phyloP scores from a whole-genome alignment of 2,329 filamentous ascomycete genomes.

The Aspergillus hiratsukae region DNA sequence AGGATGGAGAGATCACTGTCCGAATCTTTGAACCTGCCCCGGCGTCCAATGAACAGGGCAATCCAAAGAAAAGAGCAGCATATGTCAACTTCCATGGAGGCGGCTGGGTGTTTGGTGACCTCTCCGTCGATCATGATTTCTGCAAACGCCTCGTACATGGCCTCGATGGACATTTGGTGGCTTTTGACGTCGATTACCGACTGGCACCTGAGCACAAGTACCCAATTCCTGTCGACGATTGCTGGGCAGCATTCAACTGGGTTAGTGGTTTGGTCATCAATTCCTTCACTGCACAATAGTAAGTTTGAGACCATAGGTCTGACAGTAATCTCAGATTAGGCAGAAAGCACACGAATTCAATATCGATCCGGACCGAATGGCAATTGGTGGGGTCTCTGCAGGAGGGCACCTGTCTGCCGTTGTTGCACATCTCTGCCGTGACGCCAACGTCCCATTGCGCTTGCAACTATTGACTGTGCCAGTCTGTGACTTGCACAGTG shows the following conservation, averaged over 20 bases:
- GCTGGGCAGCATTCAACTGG: constrained; percentile 39
- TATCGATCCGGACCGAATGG: constrained; percentile 30
- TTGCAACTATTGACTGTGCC: constrained; percentile 37
- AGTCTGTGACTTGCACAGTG: constrained; percentile 32
- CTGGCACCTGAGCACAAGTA: constrained; percentile 38
- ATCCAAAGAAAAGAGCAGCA: constrained; percentile 29
- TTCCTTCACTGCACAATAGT: neutral
- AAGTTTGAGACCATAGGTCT: neutral
- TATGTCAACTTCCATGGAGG: constrained; percentile 43
- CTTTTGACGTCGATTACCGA: constrained; percentile 44
- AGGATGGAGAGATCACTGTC: constrained; percentile 37
- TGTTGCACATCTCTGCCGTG: constrained; percentile 35
- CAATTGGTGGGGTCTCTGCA: constrained; percentile 38
- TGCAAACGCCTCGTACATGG: constrained; percentile 39
- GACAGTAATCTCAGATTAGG: constrained; percentile 23
- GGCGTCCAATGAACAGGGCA: constrained; percentile 19
- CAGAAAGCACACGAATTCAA: constrained; percentile 31
- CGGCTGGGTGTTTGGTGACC: constrained; percentile 42
- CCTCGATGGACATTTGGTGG: constrained; percentile 37
- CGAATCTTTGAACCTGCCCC: constrained; percentile 38
- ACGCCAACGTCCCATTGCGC: constrained; percentile 31
- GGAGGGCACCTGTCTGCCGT: constrained; percentile 40
- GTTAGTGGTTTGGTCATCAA: constrained; percentile 14
- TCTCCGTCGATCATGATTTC: constrained; percentile 36
- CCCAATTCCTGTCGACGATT: constrained; percentile 37